A percentile compares a stretch with the other conserved stretches of the same genome.
phyloP scores from a whole-genome alignment of 768 basidiomycete genomes.

The Suillus luteus region DNA sequence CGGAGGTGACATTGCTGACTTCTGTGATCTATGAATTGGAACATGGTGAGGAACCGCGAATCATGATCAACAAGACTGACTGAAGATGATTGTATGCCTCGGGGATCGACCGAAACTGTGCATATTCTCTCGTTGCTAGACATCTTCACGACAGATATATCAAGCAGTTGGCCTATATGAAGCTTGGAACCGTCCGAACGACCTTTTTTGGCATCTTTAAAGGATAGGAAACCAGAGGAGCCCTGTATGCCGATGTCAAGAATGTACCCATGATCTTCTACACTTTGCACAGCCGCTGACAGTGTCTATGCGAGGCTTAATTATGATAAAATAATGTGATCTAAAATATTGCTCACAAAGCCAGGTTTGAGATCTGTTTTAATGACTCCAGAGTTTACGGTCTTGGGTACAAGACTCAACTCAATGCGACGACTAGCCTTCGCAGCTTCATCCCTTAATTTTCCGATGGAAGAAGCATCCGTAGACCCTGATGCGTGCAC shows the following conservation, averaged over 20 bases:
- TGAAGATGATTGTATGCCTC: constrained; percentile 50
- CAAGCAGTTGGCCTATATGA: constrained; percentile 66
- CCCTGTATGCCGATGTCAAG: constrained; percentile 81
- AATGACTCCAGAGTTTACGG: constrained; percentile 78
- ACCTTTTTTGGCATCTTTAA: constrained; percentile 74
- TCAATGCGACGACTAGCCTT: constrained; percentile 80
- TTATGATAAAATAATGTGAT: constrained; percentile 11
- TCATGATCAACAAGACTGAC: constrained; percentile 42
- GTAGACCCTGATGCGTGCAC: constrained; percentile 69
- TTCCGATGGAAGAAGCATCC: constrained; percentile 56
- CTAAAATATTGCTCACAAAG: constrained; percentile 56
- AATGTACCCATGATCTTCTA: constrained; percentile 97
- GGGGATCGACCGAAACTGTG: constrained; percentile 67
- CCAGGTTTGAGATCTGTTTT: constrained; percentile 77
- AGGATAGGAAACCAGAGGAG: constrained; percentile 83
- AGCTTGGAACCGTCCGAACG: constrained; percentile 36
- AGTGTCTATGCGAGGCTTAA: constrained; percentile 53
- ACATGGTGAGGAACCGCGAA: constrained; percentile 10
- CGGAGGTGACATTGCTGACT: constrained; percentile 68
- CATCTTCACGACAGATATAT: constrained; percentile 65
- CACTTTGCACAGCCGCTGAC: constrained; percentile 74
- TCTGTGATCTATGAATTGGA: constrained; percentile 58
- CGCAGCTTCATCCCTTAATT: constrained; percentile 65
- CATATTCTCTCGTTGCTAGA: constrained; percentile 53
- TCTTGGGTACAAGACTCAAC: constrained; percentile 78